These are phyloP conservation scores for Vachellia pachyceras DNA, from an alignment of 306 rosid species.

Conservation along the genomic window DNA sequence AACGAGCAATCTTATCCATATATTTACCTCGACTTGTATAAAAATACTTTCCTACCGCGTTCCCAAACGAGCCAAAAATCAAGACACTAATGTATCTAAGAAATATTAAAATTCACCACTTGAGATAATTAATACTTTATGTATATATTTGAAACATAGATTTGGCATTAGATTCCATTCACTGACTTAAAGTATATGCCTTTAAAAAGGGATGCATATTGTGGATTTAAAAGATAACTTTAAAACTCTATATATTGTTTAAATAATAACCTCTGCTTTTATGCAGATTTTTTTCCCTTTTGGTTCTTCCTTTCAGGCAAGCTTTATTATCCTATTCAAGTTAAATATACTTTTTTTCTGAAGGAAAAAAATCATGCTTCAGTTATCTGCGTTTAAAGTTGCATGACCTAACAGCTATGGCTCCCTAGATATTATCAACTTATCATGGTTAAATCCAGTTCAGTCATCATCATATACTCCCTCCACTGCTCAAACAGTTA, in stretches of 20 bases:
- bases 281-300: slow-evolving; percentile 21
- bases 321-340: background rate
- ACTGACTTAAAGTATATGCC: slow-evolving; percentile 46
- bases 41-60: no score
- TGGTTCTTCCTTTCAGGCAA: slow-evolving; percentile 37
- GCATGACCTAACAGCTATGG: slow-evolving; percentile 34
- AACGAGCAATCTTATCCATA: no score
- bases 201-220: slow-evolving; percentile 21
- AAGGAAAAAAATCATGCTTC: background rate
- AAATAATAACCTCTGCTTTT: slow-evolving; percentile 25
- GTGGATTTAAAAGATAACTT: slow-evolving; percentile 43
- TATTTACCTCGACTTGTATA: no score
- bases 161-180: slow-evolving; percentile 52
- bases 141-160: slow-evolving; percentile 13
- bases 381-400: slow-evolving; percentile 18
- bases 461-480: slow-evolving; percentile 2
- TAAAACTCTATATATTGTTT: background rate
- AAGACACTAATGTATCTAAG: no score
- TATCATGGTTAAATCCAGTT: slow-evolving; percentile 27
- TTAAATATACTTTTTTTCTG: background rate
- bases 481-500: background rate
- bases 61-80: no score
- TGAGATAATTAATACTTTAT: background rate
- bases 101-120: no score
- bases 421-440: slow-evolving; percentile 36